phyloP scores from a whole-genome alignment of 345 rosid genomes.

The Gossypium rotundifolium region DNA sequence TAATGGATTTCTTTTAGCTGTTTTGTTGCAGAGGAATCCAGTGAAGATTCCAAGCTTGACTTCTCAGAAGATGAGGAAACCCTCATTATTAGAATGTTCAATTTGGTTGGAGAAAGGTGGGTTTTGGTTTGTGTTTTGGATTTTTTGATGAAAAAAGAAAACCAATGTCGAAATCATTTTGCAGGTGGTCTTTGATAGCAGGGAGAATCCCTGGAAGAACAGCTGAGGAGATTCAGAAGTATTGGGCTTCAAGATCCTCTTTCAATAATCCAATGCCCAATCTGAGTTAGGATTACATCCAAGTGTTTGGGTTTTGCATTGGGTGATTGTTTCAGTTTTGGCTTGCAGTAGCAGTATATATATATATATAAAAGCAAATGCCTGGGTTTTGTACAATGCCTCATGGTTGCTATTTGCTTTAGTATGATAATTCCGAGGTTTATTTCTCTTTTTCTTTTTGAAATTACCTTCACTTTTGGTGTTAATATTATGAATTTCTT shows the following conservation, averaged over 20 bases:
- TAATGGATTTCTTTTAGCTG: background rate
- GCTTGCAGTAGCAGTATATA: too few species aligned
- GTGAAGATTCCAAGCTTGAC: background rate
- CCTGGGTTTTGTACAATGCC: too few species aligned
- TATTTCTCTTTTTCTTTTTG: too few species aligned
- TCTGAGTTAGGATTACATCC: background rate
- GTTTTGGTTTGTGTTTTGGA: background rate
- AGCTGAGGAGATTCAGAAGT: constrained; percentile 51
- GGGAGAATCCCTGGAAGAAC: constrained; percentile 58
- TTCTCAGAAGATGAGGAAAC: constrained; percentile 30
- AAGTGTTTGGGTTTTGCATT: too few species aligned
- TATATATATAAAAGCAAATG: too few species aligned
- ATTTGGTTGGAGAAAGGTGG: constrained; percentile 48
- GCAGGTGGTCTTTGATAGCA: constrained; percentile 50
- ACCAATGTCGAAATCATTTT: background rate
- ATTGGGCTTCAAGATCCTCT: constrained; percentile 44
- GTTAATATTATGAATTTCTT: too few species aligned
- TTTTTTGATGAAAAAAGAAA: background rate
- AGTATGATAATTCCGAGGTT: too few species aligned
- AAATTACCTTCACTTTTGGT: too few species aligned
- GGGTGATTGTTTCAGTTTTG: too few species aligned
- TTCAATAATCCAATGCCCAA: constrained; percentile 18
- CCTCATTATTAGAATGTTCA: constrained; percentile 46
- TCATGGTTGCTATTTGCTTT: too few species aligned
- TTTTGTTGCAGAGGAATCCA: constrained; percentile 26